A percentile compares a stretch with the other conserved stretches of the same genome.
Evolutionary conservation across 2,329 filamentous ascomycete genomes (phyloP).

Genomic region (Knufia petricola): DNA sequence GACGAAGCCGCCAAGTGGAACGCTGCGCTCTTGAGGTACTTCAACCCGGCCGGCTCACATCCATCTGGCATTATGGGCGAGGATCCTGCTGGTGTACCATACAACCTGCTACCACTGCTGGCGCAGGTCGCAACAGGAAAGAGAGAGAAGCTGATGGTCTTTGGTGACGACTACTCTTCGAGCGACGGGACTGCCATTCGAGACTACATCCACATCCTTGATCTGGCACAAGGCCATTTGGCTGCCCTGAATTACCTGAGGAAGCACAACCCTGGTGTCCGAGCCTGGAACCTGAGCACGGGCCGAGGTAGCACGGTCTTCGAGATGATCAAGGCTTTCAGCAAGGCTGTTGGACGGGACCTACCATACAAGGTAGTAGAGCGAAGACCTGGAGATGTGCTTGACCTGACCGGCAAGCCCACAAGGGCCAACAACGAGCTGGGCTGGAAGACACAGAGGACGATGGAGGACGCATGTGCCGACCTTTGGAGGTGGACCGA

Average conservation of each 20-base stretch:
- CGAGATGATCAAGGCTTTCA: conserved; percentile 95
- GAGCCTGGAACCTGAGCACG: conserved; percentile 93
- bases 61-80: conserved; percentile 96
- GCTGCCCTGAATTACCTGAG: conserved; percentile 84
- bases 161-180: conserved; percentile 86
- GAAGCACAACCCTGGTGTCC: conserved; percentile 73
- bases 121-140: conserved; percentile 95
- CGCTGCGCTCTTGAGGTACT: conserved; percentile 85
- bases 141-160: conserved; percentile 86
- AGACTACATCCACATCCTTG: conserved; percentile 95
- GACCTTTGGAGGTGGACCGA: conserved; percentile 95
- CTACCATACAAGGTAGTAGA: conserved; percentile 78
- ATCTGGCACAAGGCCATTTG: conserved; percentile 77
- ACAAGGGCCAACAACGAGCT: conserved; percentile 79
- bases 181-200: conserved; percentile 88
- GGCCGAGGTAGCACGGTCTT: conserved; percentile 92
- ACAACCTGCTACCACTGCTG: conserved; percentile 87
- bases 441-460: conserved; percentile 81
- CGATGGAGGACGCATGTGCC: conserved; percentile 83
- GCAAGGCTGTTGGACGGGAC: conserved; percentile 71
- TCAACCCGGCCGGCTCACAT: conserved; percentile 93
- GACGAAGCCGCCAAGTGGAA: conserved; percentile 75
- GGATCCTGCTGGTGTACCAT: conserved; percentile 89
- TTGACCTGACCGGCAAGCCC: conserved; percentile 90
- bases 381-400: conserved; percentile 77